Conservation (phyloP, 495 filamentous ascomycete genomes). For the Penicillium crystallinum region DNA sequence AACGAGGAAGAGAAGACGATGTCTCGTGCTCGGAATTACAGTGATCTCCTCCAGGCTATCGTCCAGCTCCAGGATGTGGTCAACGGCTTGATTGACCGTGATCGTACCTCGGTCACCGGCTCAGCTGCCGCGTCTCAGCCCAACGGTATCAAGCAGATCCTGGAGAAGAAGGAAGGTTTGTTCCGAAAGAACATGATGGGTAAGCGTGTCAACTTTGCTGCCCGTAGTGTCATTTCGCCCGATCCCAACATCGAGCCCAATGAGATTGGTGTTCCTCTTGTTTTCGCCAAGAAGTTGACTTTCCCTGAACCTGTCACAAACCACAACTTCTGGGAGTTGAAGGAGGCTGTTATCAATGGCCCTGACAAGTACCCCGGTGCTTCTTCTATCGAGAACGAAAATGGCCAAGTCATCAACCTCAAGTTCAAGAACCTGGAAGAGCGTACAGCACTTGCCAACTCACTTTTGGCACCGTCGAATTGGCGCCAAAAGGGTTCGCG, state of each 20-base stretch:
- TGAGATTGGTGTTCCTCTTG: conserved; percentile 95
- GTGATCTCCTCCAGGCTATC: conserved; percentile 65
- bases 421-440: conserved; percentile 81
- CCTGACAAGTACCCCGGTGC: conserved; percentile 92
- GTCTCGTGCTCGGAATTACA: conserved; percentile 47
- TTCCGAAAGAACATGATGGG: conserved; percentile 99
- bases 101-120: conserved; percentile 75
- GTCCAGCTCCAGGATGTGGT: conserved; percentile 81
- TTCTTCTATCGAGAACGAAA: conserved; percentile 89
- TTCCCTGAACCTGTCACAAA: conserved; percentile 96
- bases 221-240: conserved; percentile 94
- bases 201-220: conserved; percentile 98
- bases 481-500: conserved; percentile 67
- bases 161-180: conserved; percentile 98
- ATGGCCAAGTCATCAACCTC: conserved; percentile 84
- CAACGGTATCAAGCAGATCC: conserved; percentile 87
- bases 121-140: conserved; percentile 43
- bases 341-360: conserved; percentile 94
- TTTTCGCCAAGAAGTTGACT: conserved; percentile 93
- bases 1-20: conserved; percentile 37
- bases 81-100: conserved; percentile 82
- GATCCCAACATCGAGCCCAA: conserved; percentile 98
- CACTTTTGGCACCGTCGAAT: conserved; percentile 82
- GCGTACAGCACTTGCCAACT: conserved; percentile 79
- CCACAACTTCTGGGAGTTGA: conserved; percentile 92